Base-by-base conservation (phyloP, 1,284 basidiomycete species). In the Fomes fomentarius region DNA sequence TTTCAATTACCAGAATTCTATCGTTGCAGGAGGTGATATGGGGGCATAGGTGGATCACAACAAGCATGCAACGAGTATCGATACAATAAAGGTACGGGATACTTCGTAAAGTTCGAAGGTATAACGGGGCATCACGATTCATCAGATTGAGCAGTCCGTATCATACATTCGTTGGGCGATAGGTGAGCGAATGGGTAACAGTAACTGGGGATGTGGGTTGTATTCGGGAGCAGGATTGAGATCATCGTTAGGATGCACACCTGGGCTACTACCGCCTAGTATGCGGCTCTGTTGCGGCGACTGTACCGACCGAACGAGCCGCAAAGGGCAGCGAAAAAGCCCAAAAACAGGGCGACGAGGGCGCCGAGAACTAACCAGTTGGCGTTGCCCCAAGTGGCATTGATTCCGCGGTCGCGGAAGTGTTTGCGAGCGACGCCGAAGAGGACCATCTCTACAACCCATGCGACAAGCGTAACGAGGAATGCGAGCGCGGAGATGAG, bases 291-390 rank as follows among this genome's bases (percentile, higher is more conserved):
- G 33, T 64, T 62, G n/a, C 58, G 56, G 35, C 56, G 50, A 57
- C 80, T 76, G 69, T 87, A 91, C 57, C 80, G 74, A 4, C 89
- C 88, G 63, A 86, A 91, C 47, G 83, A 75, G 33, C 89, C 90
- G 63, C 83, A 85, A 5, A 80, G 76, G 22, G 83, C 79, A 2
- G 82, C 77, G 71, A 86, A 88, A 70, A 85, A 87, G 19, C 80
- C 84, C 14, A 91, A 57, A 39, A 85, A 61, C 49, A 93, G 78
- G 0, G 89, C 76, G 24, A 81, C 78, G 41, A 89, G 73, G 0
- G 88, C 91, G 56, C 82, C 91, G 46, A 93, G 78, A 1, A 86
- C 88, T 54, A 94, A 65, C 91, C 87, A 91, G 62, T 82, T 82
- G n/a, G 85, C 88, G 63, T 87, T 88, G n/a, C 84, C 86, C 66